Percentiles rank a stretch among this genome's conserved stretches.
phyloP scores from a whole-genome alignment of 805 yeast genomes.

The Torulaspora maleeae region DNA sequence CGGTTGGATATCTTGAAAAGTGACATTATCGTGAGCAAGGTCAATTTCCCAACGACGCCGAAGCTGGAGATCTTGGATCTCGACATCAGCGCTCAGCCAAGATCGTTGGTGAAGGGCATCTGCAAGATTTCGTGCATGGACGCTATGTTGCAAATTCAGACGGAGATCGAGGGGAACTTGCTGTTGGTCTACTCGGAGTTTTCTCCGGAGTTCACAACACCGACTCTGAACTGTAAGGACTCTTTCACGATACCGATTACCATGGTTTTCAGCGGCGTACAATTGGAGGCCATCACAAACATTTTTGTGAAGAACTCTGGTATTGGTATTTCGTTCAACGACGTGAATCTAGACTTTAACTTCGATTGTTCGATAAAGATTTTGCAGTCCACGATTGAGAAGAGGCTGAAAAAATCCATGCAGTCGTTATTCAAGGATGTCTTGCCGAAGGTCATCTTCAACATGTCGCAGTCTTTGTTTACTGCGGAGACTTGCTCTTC shows the following conservation, averaged over 20 bases:
- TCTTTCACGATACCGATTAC: conserved; percentile 36
- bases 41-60: conserved; percentile 31
- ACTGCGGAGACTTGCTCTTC: conserved; percentile 18
- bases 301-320: conserved; percentile 33
- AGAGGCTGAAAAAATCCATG: conserved; percentile 34
- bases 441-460: conserved; percentile 34
- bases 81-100: conserved; percentile 32
- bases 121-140: conserved; percentile 33
- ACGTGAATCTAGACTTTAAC: conserved; percentile 34
- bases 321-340: conserved; percentile 36
- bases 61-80: conserved; percentile 34
- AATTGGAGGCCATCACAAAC: conserved; percentile 35
- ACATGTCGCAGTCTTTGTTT: conserved; percentile 35
- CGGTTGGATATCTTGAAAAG: conserved; percentile 27
- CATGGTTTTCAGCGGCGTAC: conserved; percentile 33
- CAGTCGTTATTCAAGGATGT: conserved; percentile 34
- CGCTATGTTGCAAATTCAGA: conserved; percentile 33
- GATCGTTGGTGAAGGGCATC: conserved; percentile 34
- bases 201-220: conserved; percentile 32
- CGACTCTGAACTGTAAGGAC: conserved; percentile 32
- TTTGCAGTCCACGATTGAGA: conserved; percentile 34
- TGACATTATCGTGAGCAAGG: conserved; percentile 32
- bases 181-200: conserved; percentile 27
- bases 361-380: conserved; percentile 37
- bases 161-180: conserved; percentile 36